Evolutionary conservation across 2,329 filamentous ascomycete genomes (phyloP), one percentile per base, ranked within the genome.

Genomic region (Botryotinia globosa): DNA sequence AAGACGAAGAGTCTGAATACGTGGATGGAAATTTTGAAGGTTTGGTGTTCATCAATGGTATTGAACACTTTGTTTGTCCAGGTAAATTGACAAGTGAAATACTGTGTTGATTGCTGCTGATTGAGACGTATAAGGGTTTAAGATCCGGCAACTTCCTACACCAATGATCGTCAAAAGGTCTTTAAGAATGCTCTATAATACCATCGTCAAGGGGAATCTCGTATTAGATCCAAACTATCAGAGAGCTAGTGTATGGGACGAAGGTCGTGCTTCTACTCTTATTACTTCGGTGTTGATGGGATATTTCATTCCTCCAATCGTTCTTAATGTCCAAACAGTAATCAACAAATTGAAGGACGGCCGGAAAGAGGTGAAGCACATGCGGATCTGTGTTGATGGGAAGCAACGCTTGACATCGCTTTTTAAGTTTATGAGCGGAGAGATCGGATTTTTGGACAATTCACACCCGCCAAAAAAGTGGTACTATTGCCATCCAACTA

Each of bases 351-450:
- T 68, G 16, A 69, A 74, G 73, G 71, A 62, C 56, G 73, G 72
- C 62, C 74, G 59, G 71, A 73, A 42, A 63, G 74, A 29, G 75
- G 74, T 45, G 77, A 78, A 66, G 72, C 71, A 18, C 5, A 58
- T 45, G 22, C 79, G 83, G 18, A 80, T 83, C 29, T 85, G 83
- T 73, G 81, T 85, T 14, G 84, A 85, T 77, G 85, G 85, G 6
- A 85, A 86, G 76, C 84, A 86, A 75, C 82, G 85, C 22, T 77
- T 86, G 7, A 83, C 83, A 2, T 85, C 84, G 1, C 78, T 86
- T 25, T 76, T 78, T 22, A 83, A 82, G 29, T 86, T 86, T 67
- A 81, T 85, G 74, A 81, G 80, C 34, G 85, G 84, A 3, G 76
- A 82, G 37, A 83, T 86, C 59, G 82, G 82, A 6, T 84, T 84